Percentiles rank a stretch among this genome's conserved stretches.
phyloP scores from a whole-genome alignment of 306 rosid species.

The Quercus mongolica region DNA sequence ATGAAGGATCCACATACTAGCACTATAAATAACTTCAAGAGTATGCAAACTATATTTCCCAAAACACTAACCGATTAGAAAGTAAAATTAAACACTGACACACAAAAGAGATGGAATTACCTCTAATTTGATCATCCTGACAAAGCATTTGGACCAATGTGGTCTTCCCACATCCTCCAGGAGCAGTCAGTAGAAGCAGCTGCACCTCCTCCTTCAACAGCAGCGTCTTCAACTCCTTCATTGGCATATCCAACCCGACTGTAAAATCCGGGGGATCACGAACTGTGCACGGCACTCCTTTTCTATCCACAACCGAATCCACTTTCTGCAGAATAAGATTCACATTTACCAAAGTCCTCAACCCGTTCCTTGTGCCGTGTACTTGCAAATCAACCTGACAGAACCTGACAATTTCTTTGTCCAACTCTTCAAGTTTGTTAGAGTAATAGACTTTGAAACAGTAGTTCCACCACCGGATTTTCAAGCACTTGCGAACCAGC shows the following conservation, averaged over 20 bases:
- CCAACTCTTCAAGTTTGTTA: conserved; percentile 3
- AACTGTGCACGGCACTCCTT: conserved; percentile 10
- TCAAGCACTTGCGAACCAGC: conserved; percentile 7
- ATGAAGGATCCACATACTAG: background rate
- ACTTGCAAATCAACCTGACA: background rate
- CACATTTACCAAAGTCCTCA: background rate
- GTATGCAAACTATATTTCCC: background rate
- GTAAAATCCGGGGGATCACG: conserved; percentile 15
- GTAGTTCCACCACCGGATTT: background rate
- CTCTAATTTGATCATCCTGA: conserved; percentile 33
- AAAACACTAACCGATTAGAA: background rate
- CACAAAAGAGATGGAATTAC: conserved; percentile 11
- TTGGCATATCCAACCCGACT: conserved; percentile 33
- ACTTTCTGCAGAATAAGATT: background rate
- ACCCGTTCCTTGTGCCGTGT: background rate
- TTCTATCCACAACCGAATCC: background rate
- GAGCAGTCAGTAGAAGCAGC: conserved; percentile 31
- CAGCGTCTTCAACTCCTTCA: conserved; percentile 32
- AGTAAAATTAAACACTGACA: background rate
- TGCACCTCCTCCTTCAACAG: conserved; percentile 24
- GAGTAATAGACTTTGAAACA: background rate
- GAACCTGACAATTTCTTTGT: background rate
- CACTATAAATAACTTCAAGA: background rate
- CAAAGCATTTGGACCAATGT: conserved; percentile 46
- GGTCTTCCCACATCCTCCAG: conserved; percentile 55